Conservation (phyloP, 495 filamentous ascomycete genomes). For the Letharia columbiana region DNA sequence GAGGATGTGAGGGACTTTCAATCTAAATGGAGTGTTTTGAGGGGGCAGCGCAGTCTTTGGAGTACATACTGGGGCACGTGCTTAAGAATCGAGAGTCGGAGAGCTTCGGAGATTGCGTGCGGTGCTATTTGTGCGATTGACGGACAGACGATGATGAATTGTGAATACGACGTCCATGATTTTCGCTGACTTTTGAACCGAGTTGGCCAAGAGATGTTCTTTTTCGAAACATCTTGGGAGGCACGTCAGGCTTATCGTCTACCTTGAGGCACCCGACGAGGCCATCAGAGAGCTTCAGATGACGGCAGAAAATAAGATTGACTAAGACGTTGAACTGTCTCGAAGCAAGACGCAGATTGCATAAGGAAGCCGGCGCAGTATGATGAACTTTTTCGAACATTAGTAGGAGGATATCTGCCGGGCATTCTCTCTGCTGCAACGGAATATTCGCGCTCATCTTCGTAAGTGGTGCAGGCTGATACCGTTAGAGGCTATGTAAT, state of each 20-base stretch:
- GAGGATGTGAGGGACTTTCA: background rate
- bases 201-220: background rate
- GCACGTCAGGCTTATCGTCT: background rate
- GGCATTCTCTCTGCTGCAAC: background rate
- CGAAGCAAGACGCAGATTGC: background rate
- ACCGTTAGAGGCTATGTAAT: background rate
- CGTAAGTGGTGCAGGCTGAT: background rate
- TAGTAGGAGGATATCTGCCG: background rate
- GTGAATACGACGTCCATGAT: background rate
- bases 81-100: background rate
- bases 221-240: background rate
- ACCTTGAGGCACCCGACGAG: background rate
- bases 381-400: background rate
- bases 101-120: background rate
- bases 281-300: background rate
- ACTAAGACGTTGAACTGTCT: background rate
- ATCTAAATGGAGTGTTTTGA: background rate
- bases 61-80: background rate
- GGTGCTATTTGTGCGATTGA: background rate
- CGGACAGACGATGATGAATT: background rate
- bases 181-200: background rate
- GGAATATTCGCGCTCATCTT: background rate
- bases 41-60: background rate
- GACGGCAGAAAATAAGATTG: background rate
- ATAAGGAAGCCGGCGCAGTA: background rate